These are phyloP conservation scores for Sporisorium graminicola DNA, from an alignment of 1,284 basidiomycete genomes.

Conservation along the genomic window DNA sequence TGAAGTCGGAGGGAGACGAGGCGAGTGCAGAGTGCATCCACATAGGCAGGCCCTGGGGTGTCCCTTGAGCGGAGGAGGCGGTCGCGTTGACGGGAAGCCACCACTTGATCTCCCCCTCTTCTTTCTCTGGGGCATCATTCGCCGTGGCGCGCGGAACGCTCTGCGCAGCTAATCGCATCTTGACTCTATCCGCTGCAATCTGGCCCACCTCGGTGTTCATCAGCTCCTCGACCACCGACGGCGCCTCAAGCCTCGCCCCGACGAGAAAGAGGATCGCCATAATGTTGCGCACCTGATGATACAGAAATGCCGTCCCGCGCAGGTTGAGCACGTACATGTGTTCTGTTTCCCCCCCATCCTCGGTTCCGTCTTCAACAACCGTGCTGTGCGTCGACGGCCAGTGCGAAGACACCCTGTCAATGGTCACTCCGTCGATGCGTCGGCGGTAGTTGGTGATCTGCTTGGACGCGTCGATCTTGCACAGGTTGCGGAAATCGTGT, in stretches of 20 bases:
- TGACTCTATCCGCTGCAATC: conserved; percentile 42
- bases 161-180: conserved; percentile 31
- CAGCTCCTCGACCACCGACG: conserved; percentile 79
- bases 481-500: conserved; percentile 96
- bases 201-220: conserved; percentile 76
- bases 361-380: not conserved
- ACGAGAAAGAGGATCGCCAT: conserved; percentile 92
- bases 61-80: not conserved
- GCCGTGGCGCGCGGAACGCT: not conserved
- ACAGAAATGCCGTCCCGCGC: conserved; percentile 89
- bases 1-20: not conserved
- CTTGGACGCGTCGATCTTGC: conserved; percentile 93
- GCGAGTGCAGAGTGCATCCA: conserved; percentile 26
- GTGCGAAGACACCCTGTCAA: conserved; percentile 70
- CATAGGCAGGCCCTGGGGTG: conserved; percentile 16
- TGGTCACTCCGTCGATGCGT: conserved; percentile 77
- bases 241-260: conserved; percentile 83
- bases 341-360: conserved; percentile 53
- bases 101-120: conserved; percentile 27
- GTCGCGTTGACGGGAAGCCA: conserved; percentile 44
- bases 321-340: conserved; percentile 82
- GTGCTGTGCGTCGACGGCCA: conserved; percentile 29
- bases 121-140: not conserved
- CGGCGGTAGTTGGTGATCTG: conserved; percentile 86
- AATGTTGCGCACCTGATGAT: conserved; percentile 97